Percentiles rank a stretch among this genome's conserved stretches.
These are phyloP conservation scores for Microthyrium microscopicum DNA, from an alignment of 2,329 filamentous ascomycete species.

Conservation along the genomic window DNA sequence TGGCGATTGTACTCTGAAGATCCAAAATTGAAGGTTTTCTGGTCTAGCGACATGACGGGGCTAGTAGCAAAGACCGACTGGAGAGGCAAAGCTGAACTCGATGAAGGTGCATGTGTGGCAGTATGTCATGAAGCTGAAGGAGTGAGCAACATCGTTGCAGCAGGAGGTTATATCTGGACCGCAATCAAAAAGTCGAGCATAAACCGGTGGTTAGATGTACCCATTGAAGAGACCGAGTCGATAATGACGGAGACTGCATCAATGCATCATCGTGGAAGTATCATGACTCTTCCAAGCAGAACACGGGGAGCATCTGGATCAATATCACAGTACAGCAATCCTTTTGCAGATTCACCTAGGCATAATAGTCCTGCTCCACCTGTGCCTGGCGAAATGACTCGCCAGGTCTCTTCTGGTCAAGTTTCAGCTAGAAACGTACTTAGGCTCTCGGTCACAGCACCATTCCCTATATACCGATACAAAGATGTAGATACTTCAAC, in stretches of 20 bases:
- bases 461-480: constrained; percentile 43
- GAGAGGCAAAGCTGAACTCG: constrained; percentile 55
- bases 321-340: no score
- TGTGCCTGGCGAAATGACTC: constrained; percentile 15
- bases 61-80: constrained; percentile 94
- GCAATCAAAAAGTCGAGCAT: constrained; percentile 82
- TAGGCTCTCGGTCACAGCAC: constrained; percentile 67
- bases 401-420: constrained; percentile 19
- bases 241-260: constrained; percentile 34
- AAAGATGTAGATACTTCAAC: constrained; percentile 40
- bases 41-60: constrained; percentile 84
- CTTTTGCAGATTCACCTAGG: no score
- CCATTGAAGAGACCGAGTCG: constrained; percentile 55
- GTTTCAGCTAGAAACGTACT: constrained; percentile 67
- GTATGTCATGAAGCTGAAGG: constrained; percentile 82
- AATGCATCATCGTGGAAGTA: constrained; percentile 39
- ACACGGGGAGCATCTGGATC: no score
- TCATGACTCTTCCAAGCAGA: constrained; percentile 24
- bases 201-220: constrained; percentile 77
- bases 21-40: constrained; percentile 74
- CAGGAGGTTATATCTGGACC: constrained; percentile 72
- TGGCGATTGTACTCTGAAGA: constrained; percentile 90
- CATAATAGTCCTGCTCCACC: constrained; percentile 24
- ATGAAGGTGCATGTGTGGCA: constrained; percentile 81
- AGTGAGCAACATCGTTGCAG: constrained; percentile 45